phyloP scores from a whole-genome alignment of 805 yeast genomes.

The Henningerozyma blattae region DNA sequence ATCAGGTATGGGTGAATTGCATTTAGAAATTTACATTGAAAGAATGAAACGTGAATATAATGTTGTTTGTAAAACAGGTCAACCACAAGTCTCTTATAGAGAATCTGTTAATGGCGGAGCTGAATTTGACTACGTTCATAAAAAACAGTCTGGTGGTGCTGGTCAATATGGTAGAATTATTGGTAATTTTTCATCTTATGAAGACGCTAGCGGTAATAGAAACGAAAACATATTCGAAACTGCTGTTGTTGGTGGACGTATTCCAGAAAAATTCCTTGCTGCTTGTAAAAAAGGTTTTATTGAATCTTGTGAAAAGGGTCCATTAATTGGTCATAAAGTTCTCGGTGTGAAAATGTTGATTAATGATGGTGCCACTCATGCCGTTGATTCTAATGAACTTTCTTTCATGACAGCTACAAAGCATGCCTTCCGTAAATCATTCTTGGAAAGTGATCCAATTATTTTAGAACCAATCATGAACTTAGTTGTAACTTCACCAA shows the following conservation, averaged over 20 bases:
- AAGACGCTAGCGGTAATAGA: constrained; percentile 26
- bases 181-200: constrained; percentile 61
- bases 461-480: constrained; percentile 94
- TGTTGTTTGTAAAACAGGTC: constrained; percentile 90
- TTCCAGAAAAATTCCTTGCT: constrained; percentile 84
- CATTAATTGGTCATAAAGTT: constrained; percentile 88
- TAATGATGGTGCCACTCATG: constrained; percentile 95
- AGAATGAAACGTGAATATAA: constrained; percentile 96
- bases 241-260: constrained; percentile 91
- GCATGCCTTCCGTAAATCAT: constrained; percentile 87
- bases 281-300: constrained; percentile 96
- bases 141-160: constrained; percentile 98
- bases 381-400: constrained; percentile 93
- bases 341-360: constrained; percentile 87
- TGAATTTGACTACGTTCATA: constrained; percentile 86
- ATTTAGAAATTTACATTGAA: constrained; percentile 93
- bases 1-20: constrained; percentile 97
- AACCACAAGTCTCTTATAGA: constrained; percentile 96
- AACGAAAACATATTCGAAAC: constrained; percentile 65
- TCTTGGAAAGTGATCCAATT: constrained; percentile 71
- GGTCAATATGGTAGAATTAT: constrained; percentile 97
- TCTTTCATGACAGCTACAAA: constrained; percentile 89
- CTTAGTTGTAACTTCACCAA: constrained; percentile 86
- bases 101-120: constrained; percentile 72
- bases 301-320: constrained; percentile 92